A percentile compares a stretch with the other conserved stretches of the same genome.
These are phyloP conservation scores for Boletus hoseneyae DNA, from an alignment of 1,284 basidiomycete species.

Conservation along the genomic window DNA sequence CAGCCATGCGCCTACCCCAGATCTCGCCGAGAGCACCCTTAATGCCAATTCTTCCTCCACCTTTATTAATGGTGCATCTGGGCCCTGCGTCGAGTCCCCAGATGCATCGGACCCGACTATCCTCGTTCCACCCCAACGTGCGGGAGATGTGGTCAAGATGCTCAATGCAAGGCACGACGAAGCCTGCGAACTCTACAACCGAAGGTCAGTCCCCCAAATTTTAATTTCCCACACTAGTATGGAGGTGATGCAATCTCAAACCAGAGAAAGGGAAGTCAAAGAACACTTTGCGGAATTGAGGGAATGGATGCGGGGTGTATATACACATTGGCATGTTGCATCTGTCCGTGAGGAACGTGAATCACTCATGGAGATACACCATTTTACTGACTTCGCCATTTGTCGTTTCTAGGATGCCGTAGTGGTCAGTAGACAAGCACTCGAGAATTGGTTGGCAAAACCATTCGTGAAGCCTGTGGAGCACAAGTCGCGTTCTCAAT, in stretches of 20 bases:
- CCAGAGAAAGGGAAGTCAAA: conserved; percentile 45
- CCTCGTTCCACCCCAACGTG: conserved; percentile 47
- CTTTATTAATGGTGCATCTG: conserved; percentile 21
- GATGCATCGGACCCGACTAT: conserved; percentile 20
- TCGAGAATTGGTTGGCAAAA: conserved; percentile 60
- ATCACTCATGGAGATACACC: conserved; percentile 8
- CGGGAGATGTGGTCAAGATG: conserved; percentile 49
- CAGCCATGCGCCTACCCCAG: conserved; percentile 23
- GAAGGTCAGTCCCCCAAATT: conserved; percentile 41
- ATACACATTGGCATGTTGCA: conserved; percentile 56
- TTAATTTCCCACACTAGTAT: conserved; percentile 17
- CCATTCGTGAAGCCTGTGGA: conserved; percentile 27
- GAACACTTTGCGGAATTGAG: conserved; percentile 48
- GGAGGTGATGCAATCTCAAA: conserved; percentile 10
- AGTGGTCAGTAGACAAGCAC: conserved; percentile 55
- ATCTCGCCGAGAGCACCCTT: conserved; percentile 22
- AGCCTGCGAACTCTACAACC: conserved; percentile 48
- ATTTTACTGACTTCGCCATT: conserved; percentile 10
- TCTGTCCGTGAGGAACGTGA: conserved; percentile 45
- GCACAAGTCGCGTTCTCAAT: conserved; percentile 22
- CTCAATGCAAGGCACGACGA: conserved; percentile 55
- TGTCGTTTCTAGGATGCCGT: conserved; percentile 44
- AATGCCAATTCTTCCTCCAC: conserved; percentile 9
- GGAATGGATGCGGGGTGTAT: conserved; percentile 56
- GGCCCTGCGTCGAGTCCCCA: conserved; percentile 8